Evolutionary conservation across 345 rosid species (phyloP), one percentile per base, ranked within the genome.

Genomic region (Euphorbia pulcherrima): DNA sequence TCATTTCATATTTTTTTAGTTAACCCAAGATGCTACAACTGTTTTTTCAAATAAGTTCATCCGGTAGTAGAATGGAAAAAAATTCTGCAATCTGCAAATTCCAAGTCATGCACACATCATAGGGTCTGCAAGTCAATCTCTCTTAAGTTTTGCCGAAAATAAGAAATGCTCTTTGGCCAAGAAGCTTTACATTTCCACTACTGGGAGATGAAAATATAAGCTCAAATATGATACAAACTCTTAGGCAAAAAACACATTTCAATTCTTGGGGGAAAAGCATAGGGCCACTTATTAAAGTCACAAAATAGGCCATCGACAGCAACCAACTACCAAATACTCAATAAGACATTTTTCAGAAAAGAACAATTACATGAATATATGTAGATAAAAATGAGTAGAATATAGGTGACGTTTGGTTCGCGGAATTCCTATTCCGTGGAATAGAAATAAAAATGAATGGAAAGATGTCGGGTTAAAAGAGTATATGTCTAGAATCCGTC

Each of bases 321-420:
- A 29, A n/a, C 41, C 18, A 27, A 56, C 20, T 16, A 52, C 29
- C 47, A 65, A 35, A 21, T 23, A 8, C 16, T 23, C 61, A 39
- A 44, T 27, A 39, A 67, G 58, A 21, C 13, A 68, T 27, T 57
- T 50, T 20, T 46, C 14, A 61, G 17, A 71, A 41, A n/a, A n/a
- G n/a, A n/a, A n/a, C n/a, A n/a, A n/a, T n/a, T n/a, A n/a, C n/a
- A n/a, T n/a, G n/a, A n/a, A n/a, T n/a, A n/a, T n/a, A n/a, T n/a
- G n/a, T n/a, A n/a, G n/a, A n/a, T n/a, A n/a, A n/a, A n/a, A n/a
- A n/a, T n/a, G n/a, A n/a, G n/a, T n/a, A n/a, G n/a, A n/a, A n/a
- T n/a, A n/a, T n/a, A n/a, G n/a, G n/a, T n/a, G n/a, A n/a, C n/a
- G n/a, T n/a, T n/a, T n/a, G n/a, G n/a, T n/a, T n/a, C n/a, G n/a